These are phyloP conservation scores for Chamaecrista fasciculata DNA, from an alignment of 306 rosid species.

Conservation along the genomic window DNA sequence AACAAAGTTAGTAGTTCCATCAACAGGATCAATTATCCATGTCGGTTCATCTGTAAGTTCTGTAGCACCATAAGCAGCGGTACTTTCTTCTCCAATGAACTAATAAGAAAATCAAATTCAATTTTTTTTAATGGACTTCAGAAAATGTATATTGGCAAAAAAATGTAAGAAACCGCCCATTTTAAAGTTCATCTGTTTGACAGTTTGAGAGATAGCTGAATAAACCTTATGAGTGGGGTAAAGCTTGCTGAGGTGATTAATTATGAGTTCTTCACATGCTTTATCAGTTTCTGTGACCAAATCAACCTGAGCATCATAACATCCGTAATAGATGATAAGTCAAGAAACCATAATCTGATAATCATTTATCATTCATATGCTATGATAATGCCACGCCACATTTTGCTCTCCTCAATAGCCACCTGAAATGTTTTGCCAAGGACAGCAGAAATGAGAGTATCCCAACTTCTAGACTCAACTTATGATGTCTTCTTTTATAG, in stretches of 20 bases:
- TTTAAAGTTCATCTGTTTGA: neutral
- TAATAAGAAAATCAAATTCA: conserved; percentile 31
- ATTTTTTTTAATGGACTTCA: neutral
- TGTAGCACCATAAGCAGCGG: conserved; percentile 80
- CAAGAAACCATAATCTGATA: neutral
- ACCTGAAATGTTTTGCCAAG: neutral
- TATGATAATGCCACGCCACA: conserved; percentile 4
- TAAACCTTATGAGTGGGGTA: conserved; percentile 85
- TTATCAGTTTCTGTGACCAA: conserved; percentile 98
- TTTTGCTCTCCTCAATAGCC: neutral
- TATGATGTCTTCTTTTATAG: neutral
- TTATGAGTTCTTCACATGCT: conserved; percentile 91
- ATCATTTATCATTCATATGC: conserved; percentile 1
- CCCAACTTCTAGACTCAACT: neutral
- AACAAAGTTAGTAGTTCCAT: conserved; percentile 96
- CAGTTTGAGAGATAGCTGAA: conserved; percentile 7
- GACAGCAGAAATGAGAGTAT: neutral
- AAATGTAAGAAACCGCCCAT: neutral
- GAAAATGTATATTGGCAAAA: neutral
- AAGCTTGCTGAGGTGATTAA: conserved; percentile 72
- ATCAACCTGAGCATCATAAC: conserved; percentile 71
- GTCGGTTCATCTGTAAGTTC: conserved; percentile 95
- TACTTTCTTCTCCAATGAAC: conserved; percentile 97
- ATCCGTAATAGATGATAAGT: conserved; percentile 1
- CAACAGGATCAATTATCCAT: conserved; percentile 98